A percentile compares a stretch with the other conserved stretches of the same genome.
Conservation (phyloP, 2,329 filamentous ascomycete genomes). For the Grosmannia clavigera region DNA sequence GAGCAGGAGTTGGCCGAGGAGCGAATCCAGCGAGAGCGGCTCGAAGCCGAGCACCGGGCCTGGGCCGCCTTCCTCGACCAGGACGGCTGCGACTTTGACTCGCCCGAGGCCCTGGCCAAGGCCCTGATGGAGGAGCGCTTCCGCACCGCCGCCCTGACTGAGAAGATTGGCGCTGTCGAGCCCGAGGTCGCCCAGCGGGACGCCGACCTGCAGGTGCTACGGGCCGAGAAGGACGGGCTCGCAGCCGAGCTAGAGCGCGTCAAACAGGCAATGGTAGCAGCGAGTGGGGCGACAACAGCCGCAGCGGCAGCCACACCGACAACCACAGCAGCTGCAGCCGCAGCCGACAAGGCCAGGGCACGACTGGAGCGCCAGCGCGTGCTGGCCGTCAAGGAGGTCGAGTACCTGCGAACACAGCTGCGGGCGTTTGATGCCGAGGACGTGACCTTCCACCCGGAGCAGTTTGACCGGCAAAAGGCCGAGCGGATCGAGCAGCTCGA, state of each 20-base stretch:
- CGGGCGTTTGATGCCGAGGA: slow-evolving; percentile 84
- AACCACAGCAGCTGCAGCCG: too few species aligned
- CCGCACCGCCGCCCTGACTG: slow-evolving; percentile 65
- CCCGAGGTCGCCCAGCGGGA: slow-evolving; percentile 70
- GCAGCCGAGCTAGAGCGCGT: slow-evolving; percentile 59
- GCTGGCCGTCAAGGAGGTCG: slow-evolving; percentile 81
- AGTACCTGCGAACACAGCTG: slow-evolving; percentile 84
- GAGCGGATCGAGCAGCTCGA: slow-evolving; percentile 73
- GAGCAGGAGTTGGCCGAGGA: slow-evolving; percentile 69
- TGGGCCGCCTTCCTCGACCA: slow-evolving; percentile 80
- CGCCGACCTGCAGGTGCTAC: slow-evolving; percentile 56
- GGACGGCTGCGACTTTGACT: slow-evolving; percentile 65
- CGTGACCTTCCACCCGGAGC: slow-evolving; percentile 68
- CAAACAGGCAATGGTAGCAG: slow-evolving; percentile 28
- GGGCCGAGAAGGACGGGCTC: slow-evolving; percentile 55
- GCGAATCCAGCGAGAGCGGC: slow-evolving; percentile 66
- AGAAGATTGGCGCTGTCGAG: slow-evolving; percentile 66
- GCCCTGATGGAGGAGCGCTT: slow-evolving; percentile 74
- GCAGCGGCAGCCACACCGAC: background rate
- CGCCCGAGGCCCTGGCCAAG: slow-evolving; percentile 74
- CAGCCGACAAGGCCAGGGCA: slow-evolving; percentile 51
- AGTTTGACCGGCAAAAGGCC: slow-evolving; percentile 61
- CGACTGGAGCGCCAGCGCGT: slow-evolving; percentile 76
- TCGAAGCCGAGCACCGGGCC: slow-evolving; percentile 77
- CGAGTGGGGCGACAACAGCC: background rate